phyloP scores from a whole-genome alignment of 2,329 filamentous ascomycete species.

The Sporothrix brunneoviolacea region DNA sequence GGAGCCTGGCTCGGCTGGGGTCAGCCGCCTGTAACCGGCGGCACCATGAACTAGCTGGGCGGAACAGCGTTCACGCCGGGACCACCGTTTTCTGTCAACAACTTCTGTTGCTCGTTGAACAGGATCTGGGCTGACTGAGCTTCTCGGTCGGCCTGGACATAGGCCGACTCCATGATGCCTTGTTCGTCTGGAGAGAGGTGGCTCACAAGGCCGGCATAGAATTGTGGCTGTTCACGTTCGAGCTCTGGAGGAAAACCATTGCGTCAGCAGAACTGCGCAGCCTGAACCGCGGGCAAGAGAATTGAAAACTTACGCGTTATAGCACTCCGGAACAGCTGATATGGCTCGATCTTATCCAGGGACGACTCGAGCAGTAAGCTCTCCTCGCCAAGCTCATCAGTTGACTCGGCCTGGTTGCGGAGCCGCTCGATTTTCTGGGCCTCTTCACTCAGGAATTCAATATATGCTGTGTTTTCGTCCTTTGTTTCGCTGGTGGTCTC shows the following conservation, averaged over 20 bases:
- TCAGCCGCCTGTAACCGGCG: too few relatives aligned
- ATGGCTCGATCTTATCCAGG: slow-evolving; percentile 91
- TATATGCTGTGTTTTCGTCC: slow-evolving; percentile 88
- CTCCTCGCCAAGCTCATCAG: slow-evolving; percentile 88
- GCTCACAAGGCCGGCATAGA: slow-evolving; percentile 74
- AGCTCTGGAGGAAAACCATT: slow-evolving; percentile 51
- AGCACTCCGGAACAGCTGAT: slow-evolving; percentile 76
- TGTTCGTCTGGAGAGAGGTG: slow-evolving; percentile 77
- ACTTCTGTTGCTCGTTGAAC: slow-evolving; percentile 22
- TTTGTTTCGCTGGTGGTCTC: slow-evolving; percentile 52
- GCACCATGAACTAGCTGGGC: slow-evolving; percentile 19
- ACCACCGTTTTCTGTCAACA: slow-evolving; percentile 21
- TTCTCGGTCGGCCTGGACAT: slow-evolving; percentile 56
- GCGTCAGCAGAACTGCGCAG: background rate
- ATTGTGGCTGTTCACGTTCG: slow-evolving; percentile 83
- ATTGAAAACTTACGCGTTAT: slow-evolving; percentile 63
- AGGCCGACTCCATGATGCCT: slow-evolving; percentile 68
- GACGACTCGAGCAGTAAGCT: slow-evolving; percentile 87
- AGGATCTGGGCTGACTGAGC: slow-evolving; percentile 8
- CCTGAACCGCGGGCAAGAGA: background rate
- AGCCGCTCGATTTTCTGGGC: slow-evolving; percentile 76
- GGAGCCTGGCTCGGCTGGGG: too few relatives aligned
- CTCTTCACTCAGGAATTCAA: slow-evolving; percentile 93
- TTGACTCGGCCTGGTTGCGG: slow-evolving; percentile 58
- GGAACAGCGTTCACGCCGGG: slow-evolving; percentile 14